Evolutionary conservation across 768 basidiomycete genomes (phyloP).

Genomic region (Galerina sulciceps): DNA sequence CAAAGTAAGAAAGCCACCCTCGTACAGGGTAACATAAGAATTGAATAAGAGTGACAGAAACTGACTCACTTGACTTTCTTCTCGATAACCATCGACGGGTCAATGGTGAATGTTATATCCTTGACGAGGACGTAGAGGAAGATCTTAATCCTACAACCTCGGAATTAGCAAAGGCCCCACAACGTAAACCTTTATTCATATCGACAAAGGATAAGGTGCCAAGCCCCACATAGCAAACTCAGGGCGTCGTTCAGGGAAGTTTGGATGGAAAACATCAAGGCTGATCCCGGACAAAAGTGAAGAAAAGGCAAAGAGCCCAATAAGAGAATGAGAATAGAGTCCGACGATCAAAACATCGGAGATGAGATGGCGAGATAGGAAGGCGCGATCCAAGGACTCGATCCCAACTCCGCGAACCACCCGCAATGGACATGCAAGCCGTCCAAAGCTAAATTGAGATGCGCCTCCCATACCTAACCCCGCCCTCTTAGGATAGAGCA

Average conservation of each 20-base stretch:
- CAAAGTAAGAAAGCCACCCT: background rate
- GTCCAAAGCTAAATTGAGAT: slow-evolving; percentile 3
- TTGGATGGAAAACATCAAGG: slow-evolving; percentile 32
- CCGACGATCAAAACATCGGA: slow-evolving; percentile 19
- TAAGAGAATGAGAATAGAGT: slow-evolving; percentile 5
- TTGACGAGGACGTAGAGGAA: slow-evolving; percentile 62
- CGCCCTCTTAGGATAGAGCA: background rate
- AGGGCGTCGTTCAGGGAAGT: slow-evolving; percentile 18
- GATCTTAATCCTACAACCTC: slow-evolving; percentile 57
- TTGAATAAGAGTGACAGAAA: slow-evolving; percentile 14
- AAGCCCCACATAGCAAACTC: slow-evolving; percentile 6
- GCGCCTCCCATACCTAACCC: background rate
- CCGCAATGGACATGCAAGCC: slow-evolving; percentile 3
- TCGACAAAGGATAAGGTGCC: slow-evolving; percentile 3
- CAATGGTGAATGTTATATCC: slow-evolving; percentile 58
- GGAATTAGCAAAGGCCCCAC: slow-evolving; percentile 16
- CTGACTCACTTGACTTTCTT: slow-evolving; percentile 64
- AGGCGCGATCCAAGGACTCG: slow-evolving; percentile 15
- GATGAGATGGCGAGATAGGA: slow-evolving; percentile 14
- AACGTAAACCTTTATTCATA: background rate
- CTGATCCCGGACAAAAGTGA: slow-evolving; percentile 3
- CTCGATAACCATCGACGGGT: slow-evolving; percentile 58
- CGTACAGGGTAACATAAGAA: background rate
- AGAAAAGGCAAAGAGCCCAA: slow-evolving; percentile 9
- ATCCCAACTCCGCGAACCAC: slow-evolving; percentile 18